Evolutionary conservation across 495 filamentous ascomycete species (phyloP).

Genomic region (Penicillium turbatum): DNA sequence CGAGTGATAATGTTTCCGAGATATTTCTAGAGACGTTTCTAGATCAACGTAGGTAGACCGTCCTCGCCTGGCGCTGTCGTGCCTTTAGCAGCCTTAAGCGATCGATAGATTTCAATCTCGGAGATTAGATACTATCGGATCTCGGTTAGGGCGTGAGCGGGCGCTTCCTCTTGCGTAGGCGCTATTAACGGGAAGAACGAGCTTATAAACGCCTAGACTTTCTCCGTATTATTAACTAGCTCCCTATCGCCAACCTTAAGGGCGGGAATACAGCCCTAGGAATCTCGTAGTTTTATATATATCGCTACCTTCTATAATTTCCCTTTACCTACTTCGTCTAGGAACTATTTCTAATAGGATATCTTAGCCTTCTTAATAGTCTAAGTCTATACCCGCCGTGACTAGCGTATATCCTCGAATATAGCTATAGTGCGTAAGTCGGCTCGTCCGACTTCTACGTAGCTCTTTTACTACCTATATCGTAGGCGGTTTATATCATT

Average conservation of each 20-base stretch:
- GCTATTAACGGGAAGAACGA: background rate
- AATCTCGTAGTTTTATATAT: conserved; percentile 10
- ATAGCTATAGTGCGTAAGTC: background rate
- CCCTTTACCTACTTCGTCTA: conserved; percentile 19
- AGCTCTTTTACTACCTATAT: background rate
- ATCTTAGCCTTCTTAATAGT: background rate
- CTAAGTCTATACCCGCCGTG: conserved; percentile 9
- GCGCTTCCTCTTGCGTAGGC: no score
- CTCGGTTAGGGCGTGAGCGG: background rate
- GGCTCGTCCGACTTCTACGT: background rate
- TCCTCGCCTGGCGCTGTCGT: conserved; percentile 14
- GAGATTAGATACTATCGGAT: background rate
- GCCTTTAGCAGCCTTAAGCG: conserved; percentile 10
- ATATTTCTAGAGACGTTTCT: conserved; percentile 14
- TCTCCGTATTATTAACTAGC: background rate
- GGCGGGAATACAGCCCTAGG: background rate
- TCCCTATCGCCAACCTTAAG: background rate
- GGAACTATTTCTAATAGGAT: conserved; percentile 19
- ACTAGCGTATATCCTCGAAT: background rate
- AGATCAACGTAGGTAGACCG: conserved; percentile 9
- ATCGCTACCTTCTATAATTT: conserved; percentile 20
- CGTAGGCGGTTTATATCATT: background rate
- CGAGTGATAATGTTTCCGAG: background rate
- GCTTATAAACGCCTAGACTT: background rate
- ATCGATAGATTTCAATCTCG: background rate